Conservation (phyloP, 192 early-diverging fungal genomes). For the Lunasporangiospora selenospora region DNA sequence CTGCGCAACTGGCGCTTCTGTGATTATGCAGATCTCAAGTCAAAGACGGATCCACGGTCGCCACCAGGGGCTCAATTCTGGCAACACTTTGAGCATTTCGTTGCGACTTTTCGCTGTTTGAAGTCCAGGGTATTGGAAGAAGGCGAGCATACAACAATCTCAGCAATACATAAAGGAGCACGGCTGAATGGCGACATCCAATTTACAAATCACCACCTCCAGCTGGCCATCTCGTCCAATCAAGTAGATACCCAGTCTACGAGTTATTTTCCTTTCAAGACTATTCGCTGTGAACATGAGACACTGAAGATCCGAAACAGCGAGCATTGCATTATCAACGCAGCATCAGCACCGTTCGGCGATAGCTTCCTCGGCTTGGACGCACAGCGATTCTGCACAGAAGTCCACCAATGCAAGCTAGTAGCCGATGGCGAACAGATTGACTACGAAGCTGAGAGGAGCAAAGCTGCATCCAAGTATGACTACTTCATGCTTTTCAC, state of each 20-base stretch:
- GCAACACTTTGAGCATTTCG: conserved; percentile 48
- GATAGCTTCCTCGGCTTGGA: conserved; percentile 26
- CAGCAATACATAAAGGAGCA: conserved; percentile 19
- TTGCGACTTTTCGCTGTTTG: conserved; percentile 29
- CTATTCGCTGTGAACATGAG: conserved; percentile 16
- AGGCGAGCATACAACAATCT: conserved; percentile 11
- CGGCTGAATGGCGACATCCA: conserved; percentile 33
- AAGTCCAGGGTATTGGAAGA: conserved; percentile 29
- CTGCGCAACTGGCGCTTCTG: conserved; percentile 24
- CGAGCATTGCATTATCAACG: conserved; percentile 28
- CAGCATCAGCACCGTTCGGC: conserved; percentile 19
- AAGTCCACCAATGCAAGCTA: conserved; percentile 46
- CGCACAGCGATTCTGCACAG: conserved; percentile 3
- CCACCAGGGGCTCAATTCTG: conserved; percentile 38
- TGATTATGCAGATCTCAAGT: conserved; percentile 14
- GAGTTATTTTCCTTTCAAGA: not conserved
- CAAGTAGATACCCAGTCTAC: conserved; percentile 30
- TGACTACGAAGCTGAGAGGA: conserved; percentile 16
- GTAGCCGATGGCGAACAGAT: conserved; percentile 3
- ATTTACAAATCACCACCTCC: conserved; percentile 30
- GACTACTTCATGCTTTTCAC: conserved; percentile 46
- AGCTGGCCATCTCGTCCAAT: conserved; percentile 8
- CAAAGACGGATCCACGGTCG: conserved; percentile 32
- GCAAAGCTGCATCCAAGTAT: conserved; percentile 29
- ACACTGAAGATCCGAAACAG: conserved; percentile 14